Evolutionary conservation across 371 early-diverging fungal species (phyloP).

Genomic region (Mortierella sp.): DNA sequence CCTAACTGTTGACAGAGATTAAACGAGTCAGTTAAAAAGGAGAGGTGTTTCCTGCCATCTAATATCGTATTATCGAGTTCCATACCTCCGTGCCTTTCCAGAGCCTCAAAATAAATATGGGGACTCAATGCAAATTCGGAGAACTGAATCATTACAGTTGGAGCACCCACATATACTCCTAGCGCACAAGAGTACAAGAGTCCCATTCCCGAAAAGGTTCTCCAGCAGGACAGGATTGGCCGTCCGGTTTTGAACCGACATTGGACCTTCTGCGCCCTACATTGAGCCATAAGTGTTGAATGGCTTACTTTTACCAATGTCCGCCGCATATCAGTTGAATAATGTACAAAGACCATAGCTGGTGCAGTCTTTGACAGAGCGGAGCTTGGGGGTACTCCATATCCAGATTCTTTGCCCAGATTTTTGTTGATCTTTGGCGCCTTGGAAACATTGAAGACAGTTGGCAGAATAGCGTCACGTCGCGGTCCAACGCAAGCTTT

Average conservation of each 20-base stretch:
- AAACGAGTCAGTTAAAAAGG: not conserved
- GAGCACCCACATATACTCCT: constrained; percentile 81
- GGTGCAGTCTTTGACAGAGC: constrained; percentile 58
- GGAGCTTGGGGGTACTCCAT: constrained; percentile 59
- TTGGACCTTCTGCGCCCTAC: constrained; percentile 85
- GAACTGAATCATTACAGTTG: constrained; percentile 52
- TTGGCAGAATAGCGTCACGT: constrained; percentile 58
- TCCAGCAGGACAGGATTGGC: constrained; percentile 78
- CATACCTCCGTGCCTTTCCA: constrained; percentile 36
- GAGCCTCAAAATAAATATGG: constrained; percentile 44
- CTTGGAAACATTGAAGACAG: constrained; percentile 68
- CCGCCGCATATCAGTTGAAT: constrained; percentile 66
- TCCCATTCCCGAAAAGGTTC: constrained; percentile 79
- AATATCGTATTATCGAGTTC: too few relatives aligned
- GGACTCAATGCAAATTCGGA: constrained; percentile 43
- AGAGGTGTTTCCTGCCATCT: constrained; percentile 26
- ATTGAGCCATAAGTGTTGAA: constrained; percentile 76
- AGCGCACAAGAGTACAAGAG: constrained; percentile 78
- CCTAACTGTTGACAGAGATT: constrained; percentile 61
- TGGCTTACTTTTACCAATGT: constrained; percentile 75
- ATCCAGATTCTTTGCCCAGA: constrained; percentile 71
- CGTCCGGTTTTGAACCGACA: constrained; percentile 75
- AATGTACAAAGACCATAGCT: constrained; percentile 69
- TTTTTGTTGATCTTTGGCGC: constrained; percentile 66
- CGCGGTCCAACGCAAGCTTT: constrained; percentile 48